Evolutionary conservation across 2,329 filamentous ascomycete species (phyloP).

Genomic region (Aspergillaceae sp.): DNA sequence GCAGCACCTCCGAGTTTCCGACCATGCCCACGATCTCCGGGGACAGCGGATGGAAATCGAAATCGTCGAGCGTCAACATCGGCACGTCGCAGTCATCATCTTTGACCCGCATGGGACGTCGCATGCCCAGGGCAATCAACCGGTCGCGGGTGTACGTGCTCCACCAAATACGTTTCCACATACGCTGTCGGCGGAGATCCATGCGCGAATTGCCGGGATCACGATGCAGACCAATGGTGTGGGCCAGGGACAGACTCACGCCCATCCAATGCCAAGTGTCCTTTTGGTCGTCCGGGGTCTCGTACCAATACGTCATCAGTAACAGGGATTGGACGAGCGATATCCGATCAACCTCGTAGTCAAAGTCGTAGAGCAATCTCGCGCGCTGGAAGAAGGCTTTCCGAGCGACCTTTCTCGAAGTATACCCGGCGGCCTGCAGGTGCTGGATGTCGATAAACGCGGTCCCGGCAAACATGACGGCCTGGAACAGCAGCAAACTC

Average conservation of each 20-base stretch:
- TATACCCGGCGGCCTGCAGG: conserved; percentile 68
- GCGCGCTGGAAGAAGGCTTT: conserved; percentile 85
- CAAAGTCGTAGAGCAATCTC: conserved; percentile 86
- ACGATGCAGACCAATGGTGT: conserved; percentile 87
- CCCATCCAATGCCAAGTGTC: conserved; percentile 99
- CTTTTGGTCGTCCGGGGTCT: conserved; percentile 92
- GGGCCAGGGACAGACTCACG: conserved; percentile 81
- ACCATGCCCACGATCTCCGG: conserved; percentile 61
- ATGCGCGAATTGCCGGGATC: conserved; percentile 73
- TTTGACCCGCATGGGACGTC: conserved; percentile 84
- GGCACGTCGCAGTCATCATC: conserved; percentile 89
- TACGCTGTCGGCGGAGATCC: conserved; percentile 61
- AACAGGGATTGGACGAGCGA: conserved; percentile 80
- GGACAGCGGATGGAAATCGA: conserved; percentile 64
- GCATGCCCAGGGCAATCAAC: conserved; percentile 86
- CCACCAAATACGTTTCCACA: conserved; percentile 98
- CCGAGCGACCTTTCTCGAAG: conserved; percentile 68
- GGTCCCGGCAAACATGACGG: conserved; percentile 87
- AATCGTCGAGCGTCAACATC: conserved; percentile 76
- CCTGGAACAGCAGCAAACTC: conserved; percentile 83
- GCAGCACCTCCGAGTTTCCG: conserved; percentile 59
- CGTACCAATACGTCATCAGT: conserved; percentile 96
- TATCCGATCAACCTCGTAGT: conserved; percentile 85
- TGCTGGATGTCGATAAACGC: conserved; percentile 77
- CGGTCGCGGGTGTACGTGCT: conserved; percentile 93